Conservation (phyloP, 2,329 filamentous ascomycete species). For the Nothomitra cinnamomea region DNA sequence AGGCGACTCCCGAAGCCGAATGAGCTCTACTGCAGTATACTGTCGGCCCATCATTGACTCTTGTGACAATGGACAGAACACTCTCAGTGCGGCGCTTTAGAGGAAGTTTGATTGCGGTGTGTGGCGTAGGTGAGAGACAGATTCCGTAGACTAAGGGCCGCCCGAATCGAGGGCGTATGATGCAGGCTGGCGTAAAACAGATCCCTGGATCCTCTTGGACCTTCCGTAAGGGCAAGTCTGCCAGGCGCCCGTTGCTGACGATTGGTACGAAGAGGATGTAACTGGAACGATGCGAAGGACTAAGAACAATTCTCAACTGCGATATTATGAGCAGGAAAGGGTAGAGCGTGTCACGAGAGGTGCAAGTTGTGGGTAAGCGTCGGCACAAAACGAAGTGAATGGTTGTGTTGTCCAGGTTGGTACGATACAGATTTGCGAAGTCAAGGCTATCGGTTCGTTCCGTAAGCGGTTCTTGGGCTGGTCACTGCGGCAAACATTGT, state of each 20-base stretch:
- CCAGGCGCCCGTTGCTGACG: background rate
- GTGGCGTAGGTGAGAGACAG: too few relatives aligned
- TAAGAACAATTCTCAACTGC: background rate
- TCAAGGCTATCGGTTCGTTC: background rate
- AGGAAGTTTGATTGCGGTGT: background rate
- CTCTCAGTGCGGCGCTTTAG: too few relatives aligned
- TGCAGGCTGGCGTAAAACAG: background rate
- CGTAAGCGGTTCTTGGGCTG: background rate
- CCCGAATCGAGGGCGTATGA: too few relatives aligned
- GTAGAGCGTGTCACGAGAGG: background rate
- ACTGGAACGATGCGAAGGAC: background rate
- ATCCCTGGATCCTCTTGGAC: background rate
- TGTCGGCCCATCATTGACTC: conserved; percentile 25
- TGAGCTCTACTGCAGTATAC: conserved; percentile 63
- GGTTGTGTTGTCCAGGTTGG: background rate
- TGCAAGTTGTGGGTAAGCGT: too few relatives aligned
- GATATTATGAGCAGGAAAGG: background rate
- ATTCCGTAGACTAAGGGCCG: background rate
- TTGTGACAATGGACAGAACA: background rate
- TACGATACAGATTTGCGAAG: background rate
- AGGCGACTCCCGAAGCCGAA: conserved; percentile 63
- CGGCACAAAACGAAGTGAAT: too few relatives aligned
- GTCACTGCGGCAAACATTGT: too few relatives aligned
- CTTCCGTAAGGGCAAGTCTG: too few relatives aligned
- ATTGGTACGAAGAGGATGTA: background rate